Conservation (phyloP, 108 stramenopile genomes). For the Discostella stelligeroides region DNA sequence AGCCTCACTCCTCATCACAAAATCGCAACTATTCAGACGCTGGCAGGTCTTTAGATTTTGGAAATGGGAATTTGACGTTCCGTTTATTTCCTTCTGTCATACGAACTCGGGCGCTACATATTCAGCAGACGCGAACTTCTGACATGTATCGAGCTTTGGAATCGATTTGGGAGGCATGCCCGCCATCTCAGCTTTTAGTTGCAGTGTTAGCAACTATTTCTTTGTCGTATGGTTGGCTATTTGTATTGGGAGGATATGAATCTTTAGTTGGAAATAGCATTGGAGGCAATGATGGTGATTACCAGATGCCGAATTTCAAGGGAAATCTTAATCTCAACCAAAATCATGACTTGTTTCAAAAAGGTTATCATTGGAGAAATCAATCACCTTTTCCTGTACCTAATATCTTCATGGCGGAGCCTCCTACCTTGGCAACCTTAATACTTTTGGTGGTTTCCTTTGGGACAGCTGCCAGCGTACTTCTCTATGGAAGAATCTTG, state of each 20-base stretch:
- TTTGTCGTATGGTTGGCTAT: constrained; percentile 30
- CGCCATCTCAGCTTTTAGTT: constrained; percentile 42
- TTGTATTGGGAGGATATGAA: constrained; percentile 20
- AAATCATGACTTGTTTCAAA: neutral
- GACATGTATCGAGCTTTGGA: constrained; percentile 45
- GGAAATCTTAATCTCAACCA: constrained; percentile 12
- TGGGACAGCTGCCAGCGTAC: constrained; percentile 31
- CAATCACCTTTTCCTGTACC: constrained; percentile 29
- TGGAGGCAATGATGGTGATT: constrained; percentile 16
- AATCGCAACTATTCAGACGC: neutral
- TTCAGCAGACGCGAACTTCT: constrained; percentile 45
- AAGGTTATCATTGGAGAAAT: constrained; percentile 27
- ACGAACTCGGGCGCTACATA: constrained; percentile 36
- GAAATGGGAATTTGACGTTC: constrained; percentile 26
- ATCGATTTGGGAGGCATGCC: constrained; percentile 33
- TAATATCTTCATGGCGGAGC: constrained; percentile 18
- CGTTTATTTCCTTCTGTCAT: constrained; percentile 30
- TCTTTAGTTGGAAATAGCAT: constrained; percentile 15
- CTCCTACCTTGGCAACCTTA: constrained; percentile 30
- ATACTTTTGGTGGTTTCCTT: constrained; percentile 33
- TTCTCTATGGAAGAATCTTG: constrained; percentile 62
- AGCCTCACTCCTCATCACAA: constrained; percentile 11
- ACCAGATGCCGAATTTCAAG: constrained; percentile 33
- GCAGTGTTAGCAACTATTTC: constrained; percentile 15
- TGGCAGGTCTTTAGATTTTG: constrained; percentile 12